These are phyloP conservation scores for Helichrysum umbraculigerum DNA, from an alignment of 129 eudicot species.

Conservation along the genomic window DNA sequence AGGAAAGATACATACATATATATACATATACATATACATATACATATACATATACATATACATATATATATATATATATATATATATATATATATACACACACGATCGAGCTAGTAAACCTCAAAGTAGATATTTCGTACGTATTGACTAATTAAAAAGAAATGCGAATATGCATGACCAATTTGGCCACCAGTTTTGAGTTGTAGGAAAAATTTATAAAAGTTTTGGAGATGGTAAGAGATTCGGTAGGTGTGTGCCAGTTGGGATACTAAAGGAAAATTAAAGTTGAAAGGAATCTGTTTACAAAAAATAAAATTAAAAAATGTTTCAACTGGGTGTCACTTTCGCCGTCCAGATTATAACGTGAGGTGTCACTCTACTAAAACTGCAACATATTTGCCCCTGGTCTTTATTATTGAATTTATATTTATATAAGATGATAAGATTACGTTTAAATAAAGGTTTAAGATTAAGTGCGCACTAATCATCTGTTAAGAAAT, in stretches of 20 bases:
- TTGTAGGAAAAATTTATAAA: background rate
- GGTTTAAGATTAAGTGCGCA: no score
- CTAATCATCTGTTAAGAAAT: no score
- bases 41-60: no score
- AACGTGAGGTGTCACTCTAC: constrained; percentile 17
- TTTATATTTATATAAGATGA: no score
- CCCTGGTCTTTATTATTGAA: constrained; percentile 6
- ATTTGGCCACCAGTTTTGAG: constrained; percentile 23
- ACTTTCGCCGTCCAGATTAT: constrained; percentile 26
- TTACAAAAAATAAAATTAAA: background rate
- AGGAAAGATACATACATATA: no score
- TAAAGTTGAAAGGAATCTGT: constrained; percentile 19
- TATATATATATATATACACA: no score
- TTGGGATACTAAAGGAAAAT: constrained; percentile 29
- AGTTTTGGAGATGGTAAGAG: constrained; percentile 6
- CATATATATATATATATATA: no score
- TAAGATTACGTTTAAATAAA: background rate
- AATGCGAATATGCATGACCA: no score
- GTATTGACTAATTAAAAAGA: background rate
- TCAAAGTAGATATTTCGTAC: no score
- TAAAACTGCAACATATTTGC: background rate
- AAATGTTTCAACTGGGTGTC: constrained; percentile 25
- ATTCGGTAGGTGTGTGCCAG: constrained; percentile 38
- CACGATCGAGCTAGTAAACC: no score
- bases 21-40: no score